These are phyloP conservation scores for Globisporangium apiculatum DNA, from an alignment of 352 stramenopile species.

Conservation along the genomic window DNA sequence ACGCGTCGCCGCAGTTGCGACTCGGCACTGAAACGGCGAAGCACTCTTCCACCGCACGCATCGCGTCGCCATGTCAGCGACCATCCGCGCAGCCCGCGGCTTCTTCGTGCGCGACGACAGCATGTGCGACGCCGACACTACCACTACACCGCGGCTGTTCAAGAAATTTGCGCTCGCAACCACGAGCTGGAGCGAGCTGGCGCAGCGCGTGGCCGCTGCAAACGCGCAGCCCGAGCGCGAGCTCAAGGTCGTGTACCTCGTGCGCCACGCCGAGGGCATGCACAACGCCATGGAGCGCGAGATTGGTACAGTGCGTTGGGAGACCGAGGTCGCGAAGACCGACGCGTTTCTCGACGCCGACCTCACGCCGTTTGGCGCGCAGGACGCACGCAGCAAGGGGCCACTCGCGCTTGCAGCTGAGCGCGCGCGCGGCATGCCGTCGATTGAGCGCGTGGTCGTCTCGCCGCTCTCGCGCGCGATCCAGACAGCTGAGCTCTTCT, in stretches of 20 bases:
- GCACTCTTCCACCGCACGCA: background rate
- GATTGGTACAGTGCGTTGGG: slow-evolving; percentile 45
- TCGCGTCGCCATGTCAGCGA: background rate
- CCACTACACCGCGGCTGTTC: slow-evolving; percentile 16
- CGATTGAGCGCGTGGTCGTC: slow-evolving; percentile 54
- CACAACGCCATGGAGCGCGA: slow-evolving; percentile 61
- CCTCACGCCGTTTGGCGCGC: slow-evolving; percentile 49
- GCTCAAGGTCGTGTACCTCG: slow-evolving; percentile 72
- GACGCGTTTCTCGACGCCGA: slow-evolving; percentile 57
- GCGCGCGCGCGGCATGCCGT: slow-evolving; percentile 45
- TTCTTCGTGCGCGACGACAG: slow-evolving; percentile 22
- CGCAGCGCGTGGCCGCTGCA: slow-evolving; percentile 12
- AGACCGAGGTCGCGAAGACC: slow-evolving; percentile 47
- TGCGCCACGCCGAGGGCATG: slow-evolving; percentile 65
- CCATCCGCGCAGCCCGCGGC: slow-evolving; percentile 17
- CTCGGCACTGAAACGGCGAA: background rate
- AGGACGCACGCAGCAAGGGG: slow-evolving; percentile 40
- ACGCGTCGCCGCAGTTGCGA: background rate
- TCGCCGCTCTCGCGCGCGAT: slow-evolving; percentile 64
- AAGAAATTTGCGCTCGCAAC: slow-evolving; percentile 24
- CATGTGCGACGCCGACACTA: background rate
- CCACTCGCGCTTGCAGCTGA: slow-evolving; percentile 24
- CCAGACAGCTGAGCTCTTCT: slow-evolving; percentile 64
- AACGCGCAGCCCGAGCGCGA: slow-evolving; percentile 3
- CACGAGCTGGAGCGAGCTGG: slow-evolving; percentile 19